Conservation (phyloP, 768 basidiomycete species). For the Tulasnella sp. region DNA sequence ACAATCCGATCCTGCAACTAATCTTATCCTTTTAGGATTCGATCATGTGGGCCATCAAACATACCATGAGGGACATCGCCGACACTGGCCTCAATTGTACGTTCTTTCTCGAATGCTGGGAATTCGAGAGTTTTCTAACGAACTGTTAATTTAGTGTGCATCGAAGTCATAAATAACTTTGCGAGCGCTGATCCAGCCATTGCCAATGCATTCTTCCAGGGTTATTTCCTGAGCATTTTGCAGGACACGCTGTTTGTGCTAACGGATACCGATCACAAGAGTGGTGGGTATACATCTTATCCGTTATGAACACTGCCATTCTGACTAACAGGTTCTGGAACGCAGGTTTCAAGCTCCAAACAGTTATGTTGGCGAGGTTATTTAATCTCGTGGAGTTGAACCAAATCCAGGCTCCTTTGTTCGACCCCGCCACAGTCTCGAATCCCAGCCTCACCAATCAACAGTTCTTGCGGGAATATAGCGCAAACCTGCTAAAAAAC, state of each 20-base stretch:
- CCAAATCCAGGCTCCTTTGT: slow-evolving; percentile 68
- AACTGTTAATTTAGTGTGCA: slow-evolving; percentile 45
- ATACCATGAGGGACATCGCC: slow-evolving; percentile 96
- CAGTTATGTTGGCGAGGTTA: slow-evolving; percentile 79
- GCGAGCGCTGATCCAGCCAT: slow-evolving; percentile 62
- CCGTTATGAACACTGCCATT: not conserved
- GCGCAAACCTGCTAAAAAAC: slow-evolving; percentile 66
- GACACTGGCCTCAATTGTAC: slow-evolving; percentile 47
- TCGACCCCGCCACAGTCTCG: slow-evolving; percentile 55
- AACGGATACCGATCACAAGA: slow-evolving; percentile 97
- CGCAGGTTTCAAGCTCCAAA: slow-evolving; percentile 80
- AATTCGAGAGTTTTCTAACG: not conserved
- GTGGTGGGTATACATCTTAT: slow-evolving; percentile 36
- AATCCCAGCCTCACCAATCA: slow-evolving; percentile 62
- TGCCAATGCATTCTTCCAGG: slow-evolving; percentile 88
- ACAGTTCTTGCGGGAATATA: slow-evolving; percentile 71
- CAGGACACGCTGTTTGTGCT: slow-evolving; percentile 96
- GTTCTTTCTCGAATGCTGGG: slow-evolving; percentile 2
- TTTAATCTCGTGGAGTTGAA: slow-evolving; percentile 84
- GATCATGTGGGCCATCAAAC: slow-evolving; percentile 99
- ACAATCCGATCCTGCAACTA: not conserved
- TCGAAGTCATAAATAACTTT: slow-evolving; percentile 94
- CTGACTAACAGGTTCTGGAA: not conserved
- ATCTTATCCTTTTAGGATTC: slow-evolving; percentile 41
- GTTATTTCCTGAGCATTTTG: slow-evolving; percentile 83